Percentiles rank a stretch among this genome's conserved stretches.
These are phyloP conservation scores for Globisporangium perplexum DNA, from an alignment of 352 stramenopile species.

Conservation along the genomic window DNA sequence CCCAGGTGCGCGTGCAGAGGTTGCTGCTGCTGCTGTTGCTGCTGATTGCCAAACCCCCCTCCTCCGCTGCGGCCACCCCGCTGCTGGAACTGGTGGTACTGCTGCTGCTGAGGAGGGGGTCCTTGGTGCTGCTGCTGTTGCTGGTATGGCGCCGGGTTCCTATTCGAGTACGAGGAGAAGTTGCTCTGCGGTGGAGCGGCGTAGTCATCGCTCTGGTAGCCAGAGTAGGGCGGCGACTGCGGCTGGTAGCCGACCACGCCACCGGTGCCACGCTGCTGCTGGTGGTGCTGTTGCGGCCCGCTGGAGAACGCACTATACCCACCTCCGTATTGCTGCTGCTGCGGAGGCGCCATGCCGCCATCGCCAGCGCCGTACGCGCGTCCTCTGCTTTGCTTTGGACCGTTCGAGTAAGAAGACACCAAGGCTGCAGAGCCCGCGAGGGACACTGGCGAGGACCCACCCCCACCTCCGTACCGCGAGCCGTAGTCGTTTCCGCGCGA, in stretches of 20 bases:
- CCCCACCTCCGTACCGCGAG: constrained; percentile 1
- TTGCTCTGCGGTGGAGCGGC: constrained; percentile 3
- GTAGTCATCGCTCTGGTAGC: constrained; percentile 11
- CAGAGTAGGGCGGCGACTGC: constrained; percentile 1
- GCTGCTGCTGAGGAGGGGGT: constrained; percentile 8
- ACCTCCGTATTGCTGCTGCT: constrained; percentile 9
- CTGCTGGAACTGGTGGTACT: constrained; percentile 12
- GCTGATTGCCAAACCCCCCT: constrained; percentile 7
- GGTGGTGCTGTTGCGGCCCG: constrained; percentile 9
- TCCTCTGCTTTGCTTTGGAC: constrained; percentile 8
- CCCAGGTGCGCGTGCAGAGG: constrained; percentile 5
- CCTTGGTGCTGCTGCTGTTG: constrained; percentile 9
- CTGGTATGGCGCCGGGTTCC: constrained; percentile 17
- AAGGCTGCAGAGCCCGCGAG: not conserved
- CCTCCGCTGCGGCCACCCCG: constrained; percentile 13
- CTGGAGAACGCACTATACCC: constrained; percentile 11
- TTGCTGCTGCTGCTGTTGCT: constrained; percentile 4
- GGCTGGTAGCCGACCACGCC: constrained; percentile 8
- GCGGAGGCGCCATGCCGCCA: constrained; percentile 3
- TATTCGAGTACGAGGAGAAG: constrained; percentile 10
- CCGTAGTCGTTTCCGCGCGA: not conserved
- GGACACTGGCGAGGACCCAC: not conserved
- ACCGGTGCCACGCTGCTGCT: constrained; percentile 1
- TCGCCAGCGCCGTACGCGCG: constrained; percentile 6
- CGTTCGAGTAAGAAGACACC: constrained; percentile 10